Percentiles rank a stretch among this genome's conserved stretches.
phyloP scores from a whole-genome alignment of 2,329 filamentous ascomycete species.

The Alternaria sp. region DNA sequence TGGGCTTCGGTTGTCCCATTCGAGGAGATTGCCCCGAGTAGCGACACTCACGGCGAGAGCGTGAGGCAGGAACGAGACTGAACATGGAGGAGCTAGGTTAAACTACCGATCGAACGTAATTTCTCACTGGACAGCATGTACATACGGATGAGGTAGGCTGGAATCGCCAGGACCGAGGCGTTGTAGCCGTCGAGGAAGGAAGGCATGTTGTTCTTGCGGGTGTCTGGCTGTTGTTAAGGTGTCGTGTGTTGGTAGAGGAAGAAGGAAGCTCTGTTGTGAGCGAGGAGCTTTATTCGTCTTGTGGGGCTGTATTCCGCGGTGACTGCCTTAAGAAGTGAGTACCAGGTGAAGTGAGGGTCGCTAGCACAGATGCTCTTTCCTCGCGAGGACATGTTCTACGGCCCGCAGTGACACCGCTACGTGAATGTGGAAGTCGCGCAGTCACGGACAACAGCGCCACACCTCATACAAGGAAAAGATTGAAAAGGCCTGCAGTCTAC shows the following conservation, averaged over 20 bases:
- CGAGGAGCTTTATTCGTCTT: not conserved
- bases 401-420: not conserved
- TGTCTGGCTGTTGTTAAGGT: not conserved
- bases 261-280: not conserved
- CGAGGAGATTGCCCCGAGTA: constrained; percentile 42
- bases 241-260: not conserved
- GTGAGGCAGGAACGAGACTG: constrained; percentile 51
- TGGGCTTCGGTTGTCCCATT: constrained; percentile 54
- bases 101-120: not conserved
- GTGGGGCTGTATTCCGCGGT: not conserved
- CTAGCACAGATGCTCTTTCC: not conserved
- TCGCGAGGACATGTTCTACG: not conserved
- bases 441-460: not conserved
- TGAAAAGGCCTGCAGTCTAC: not conserved
- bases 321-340: not conserved
- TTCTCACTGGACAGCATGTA: not conserved
- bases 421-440: not conserved
- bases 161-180: constrained; percentile 53
- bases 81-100: not conserved
- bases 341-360: not conserved
- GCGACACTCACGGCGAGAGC: constrained; percentile 47
- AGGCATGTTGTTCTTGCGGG: constrained; percentile 14
- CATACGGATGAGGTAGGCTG: constrained; percentile 49
- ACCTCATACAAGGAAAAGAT: not conserved
- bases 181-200: constrained; percentile 39